A percentile compares a stretch with the other conserved stretches of the same genome.
Conservation (phyloP, 768 basidiomycete genomes). For the Boletus sensibilis region DNA sequence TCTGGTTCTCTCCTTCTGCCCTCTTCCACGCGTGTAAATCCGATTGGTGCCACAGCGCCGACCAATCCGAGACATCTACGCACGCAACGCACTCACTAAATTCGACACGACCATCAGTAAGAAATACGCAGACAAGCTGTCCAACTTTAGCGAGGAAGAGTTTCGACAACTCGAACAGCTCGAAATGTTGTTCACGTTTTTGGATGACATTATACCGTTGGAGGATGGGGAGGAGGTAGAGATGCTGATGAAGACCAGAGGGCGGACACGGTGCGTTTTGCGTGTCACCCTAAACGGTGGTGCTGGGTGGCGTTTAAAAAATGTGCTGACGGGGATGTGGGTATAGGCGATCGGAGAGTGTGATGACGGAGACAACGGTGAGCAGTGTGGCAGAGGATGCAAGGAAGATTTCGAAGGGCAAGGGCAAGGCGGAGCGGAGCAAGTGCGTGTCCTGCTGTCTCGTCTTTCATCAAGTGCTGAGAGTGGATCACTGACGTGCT, state of each 20-base stretch:
- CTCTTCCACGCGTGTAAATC: neutral
- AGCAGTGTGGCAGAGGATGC: conserved; percentile 39
- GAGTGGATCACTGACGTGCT: neutral
- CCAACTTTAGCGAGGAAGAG: conserved; percentile 70
- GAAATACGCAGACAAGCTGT: conserved; percentile 69
- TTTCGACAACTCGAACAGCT: conserved; percentile 62
- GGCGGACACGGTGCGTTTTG: conserved; percentile 50
- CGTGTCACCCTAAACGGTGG: no score
- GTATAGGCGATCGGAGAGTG: conserved; percentile 59
- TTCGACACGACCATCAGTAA: conserved; percentile 68
- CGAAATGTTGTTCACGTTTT: conserved; percentile 61
- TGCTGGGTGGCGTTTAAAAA: neutral
- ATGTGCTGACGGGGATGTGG: neutral
- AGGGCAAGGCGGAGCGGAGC: conserved; percentile 34
- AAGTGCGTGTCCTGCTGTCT: conserved; percentile 37
- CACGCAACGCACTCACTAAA: conserved; percentile 68
- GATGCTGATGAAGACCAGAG: conserved; percentile 40
- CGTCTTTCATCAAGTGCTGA: neutral
- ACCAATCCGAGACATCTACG: conserved; percentile 53
- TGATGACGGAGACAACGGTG: conserved; percentile 43
- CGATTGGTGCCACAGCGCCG: conserved; percentile 45
- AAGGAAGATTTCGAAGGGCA: conserved; percentile 17
- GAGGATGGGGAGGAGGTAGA: conserved; percentile 46
- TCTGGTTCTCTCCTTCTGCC: no score
- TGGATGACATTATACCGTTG: conserved; percentile 69